These are phyloP conservation scores for Isoetes engelmannii DNA, from an alignment of 83 land plant species.

Conservation along the genomic window DNA sequence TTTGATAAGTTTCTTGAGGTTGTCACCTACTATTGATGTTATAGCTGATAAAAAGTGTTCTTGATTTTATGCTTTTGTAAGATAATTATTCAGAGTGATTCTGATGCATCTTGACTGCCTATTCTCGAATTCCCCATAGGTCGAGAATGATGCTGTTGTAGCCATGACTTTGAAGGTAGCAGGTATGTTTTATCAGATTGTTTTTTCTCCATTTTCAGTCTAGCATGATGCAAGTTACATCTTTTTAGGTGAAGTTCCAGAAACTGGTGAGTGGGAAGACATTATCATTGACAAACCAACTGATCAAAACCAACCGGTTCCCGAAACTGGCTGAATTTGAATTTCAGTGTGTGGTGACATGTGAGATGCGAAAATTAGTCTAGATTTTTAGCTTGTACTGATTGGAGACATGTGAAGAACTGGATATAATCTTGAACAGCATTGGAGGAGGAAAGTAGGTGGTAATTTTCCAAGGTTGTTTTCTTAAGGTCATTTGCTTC, in stretches of 20 bases:
- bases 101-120: background rate
- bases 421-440: too few species aligned
- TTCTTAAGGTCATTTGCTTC: too few species aligned
- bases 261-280: conserved; percentile 42
- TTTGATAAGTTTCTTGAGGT: conserved; percentile 1
- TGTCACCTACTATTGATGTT: background rate
- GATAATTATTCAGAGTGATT: background rate
- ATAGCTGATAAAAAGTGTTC: background rate
- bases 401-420: too few species aligned
- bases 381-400: too few species aligned
- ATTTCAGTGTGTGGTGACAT: too few species aligned
- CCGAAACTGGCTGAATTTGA: too few species aligned
- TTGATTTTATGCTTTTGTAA: background rate
- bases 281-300: conserved; percentile 32
- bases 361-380: too few species aligned
- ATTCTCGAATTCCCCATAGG: conserved; percentile 40
- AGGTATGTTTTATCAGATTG: background rate
- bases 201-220: background rate
- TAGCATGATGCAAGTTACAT: background rate
- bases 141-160: conserved; percentile 78
- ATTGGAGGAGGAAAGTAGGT: too few species aligned
- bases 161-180: conserved; percentile 23
- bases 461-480: too few species aligned
- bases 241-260: conserved; percentile 11
- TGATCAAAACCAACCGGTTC: conserved; percentile 8